Conservation (phyloP, 495 filamentous ascomycete species). For the Lophiotrema nucula region DNA sequence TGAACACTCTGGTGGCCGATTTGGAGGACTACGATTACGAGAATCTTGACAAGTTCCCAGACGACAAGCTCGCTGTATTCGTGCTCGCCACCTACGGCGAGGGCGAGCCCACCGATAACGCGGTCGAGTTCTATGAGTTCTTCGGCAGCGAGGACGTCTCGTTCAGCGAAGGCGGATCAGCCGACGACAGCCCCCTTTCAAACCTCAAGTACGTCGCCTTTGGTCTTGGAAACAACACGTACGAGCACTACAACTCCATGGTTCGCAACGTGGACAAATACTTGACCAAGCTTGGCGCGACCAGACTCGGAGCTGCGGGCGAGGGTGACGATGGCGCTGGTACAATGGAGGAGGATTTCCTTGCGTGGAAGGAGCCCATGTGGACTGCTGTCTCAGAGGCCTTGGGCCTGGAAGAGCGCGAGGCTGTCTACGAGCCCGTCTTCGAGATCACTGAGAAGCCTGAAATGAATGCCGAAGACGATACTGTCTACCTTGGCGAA, state of each 20-base stretch:
- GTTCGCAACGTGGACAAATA: conserved; percentile 84
- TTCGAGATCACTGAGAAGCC: conserved; percentile 80
- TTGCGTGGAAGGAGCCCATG: conserved; percentile 99
- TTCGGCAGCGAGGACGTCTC: conserved; percentile 74
- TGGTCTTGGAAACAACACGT: conserved; percentile 97
- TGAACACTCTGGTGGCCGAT: conserved; percentile 98
- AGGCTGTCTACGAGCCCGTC: conserved; percentile 92
- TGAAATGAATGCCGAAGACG: conserved; percentile 69
- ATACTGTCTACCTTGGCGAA: conserved; percentile 90
- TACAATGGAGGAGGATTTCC: conserved; percentile 99
- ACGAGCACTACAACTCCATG: conserved; percentile 99
- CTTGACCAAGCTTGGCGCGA: conserved; percentile 75
- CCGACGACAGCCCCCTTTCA: conserved; percentile 69
- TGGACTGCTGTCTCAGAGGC: conserved; percentile 78
- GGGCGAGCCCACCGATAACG: conserved; percentile 97
- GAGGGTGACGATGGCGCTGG: conserved; percentile 98
- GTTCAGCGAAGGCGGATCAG: conserved; percentile 68
- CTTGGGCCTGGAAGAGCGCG: conserved; percentile 89
- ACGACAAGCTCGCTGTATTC: conserved; percentile 90
- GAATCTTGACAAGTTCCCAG: conserved; percentile 83
- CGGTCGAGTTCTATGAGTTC: conserved; percentile 98
- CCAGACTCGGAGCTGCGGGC: conserved; percentile 80
- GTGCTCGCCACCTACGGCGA: conserved; percentile 97
- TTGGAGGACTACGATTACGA: conserved; percentile 98
- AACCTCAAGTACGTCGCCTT: conserved; percentile 94